Evolutionary conservation across 2,329 filamentous ascomycete species (phyloP).

Genomic region (Arachnomyces sp.): DNA sequence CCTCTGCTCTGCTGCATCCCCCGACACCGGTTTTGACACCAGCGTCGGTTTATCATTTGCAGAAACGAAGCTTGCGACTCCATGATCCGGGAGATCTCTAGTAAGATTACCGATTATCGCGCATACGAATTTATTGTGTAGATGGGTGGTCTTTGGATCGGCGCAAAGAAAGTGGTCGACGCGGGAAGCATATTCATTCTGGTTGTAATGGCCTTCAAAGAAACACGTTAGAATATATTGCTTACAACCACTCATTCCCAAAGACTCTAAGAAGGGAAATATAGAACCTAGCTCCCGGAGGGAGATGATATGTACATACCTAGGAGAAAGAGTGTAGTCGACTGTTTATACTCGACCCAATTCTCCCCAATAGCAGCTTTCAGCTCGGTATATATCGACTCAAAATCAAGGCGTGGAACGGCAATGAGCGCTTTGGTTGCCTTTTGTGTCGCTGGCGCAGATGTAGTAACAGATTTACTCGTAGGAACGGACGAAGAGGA

Average conservation of each 20-base stretch:
- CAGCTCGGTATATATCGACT: slow-evolving; percentile 55
- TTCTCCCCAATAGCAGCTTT: slow-evolving; percentile 53
- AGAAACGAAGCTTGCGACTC: slow-evolving; percentile 57
- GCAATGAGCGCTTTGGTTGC: slow-evolving; percentile 44
- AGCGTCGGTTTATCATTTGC: slow-evolving; percentile 49
- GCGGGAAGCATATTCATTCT: slow-evolving; percentile 52
- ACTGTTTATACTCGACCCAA: slow-evolving; percentile 55
- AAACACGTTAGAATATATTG: slow-evolving; percentile 9
- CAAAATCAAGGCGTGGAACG: slow-evolving; percentile 56
- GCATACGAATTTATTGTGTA: slow-evolving; percentile 56
- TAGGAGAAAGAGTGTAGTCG: slow-evolving; percentile 50
- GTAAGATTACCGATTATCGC: slow-evolving; percentile 53
- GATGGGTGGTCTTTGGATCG: slow-evolving; percentile 47
- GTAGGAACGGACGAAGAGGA: slow-evolving; percentile 24
- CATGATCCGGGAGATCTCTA: slow-evolving; percentile 55
- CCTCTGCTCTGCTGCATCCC: slow-evolving; percentile 56
- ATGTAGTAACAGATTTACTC: slow-evolving; percentile 24
- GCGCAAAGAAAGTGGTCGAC: slow-evolving; percentile 49
- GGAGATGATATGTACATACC: slow-evolving; percentile 33
- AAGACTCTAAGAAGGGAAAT: neutral
- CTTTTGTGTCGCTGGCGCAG: slow-evolving; percentile 33
- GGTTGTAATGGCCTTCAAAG: slow-evolving; percentile 49
- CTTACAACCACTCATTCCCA: slow-evolving; percentile 1
- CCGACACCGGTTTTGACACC: slow-evolving; percentile 44
- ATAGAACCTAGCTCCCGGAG: too few species aligned